These are phyloP conservation scores for Eremothecium cymbalariae DNA, from an alignment of 1,139 yeast genomes.

Conservation along the genomic window DNA sequence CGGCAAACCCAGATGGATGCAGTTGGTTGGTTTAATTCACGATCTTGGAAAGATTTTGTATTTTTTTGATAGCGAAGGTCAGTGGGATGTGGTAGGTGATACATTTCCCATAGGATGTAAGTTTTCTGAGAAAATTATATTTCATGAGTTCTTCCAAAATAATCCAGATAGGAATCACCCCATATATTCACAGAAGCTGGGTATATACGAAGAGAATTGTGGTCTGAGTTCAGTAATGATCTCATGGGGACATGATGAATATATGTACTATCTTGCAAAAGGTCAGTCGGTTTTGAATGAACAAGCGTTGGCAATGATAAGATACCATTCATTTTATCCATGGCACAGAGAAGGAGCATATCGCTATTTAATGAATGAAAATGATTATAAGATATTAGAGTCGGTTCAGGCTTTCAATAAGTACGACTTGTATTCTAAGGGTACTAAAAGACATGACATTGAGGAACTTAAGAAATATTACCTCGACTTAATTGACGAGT, in stretches of 20 bases:
- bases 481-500: slow-evolving; percentile 56
- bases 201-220: slow-evolving; percentile 56
- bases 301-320: slow-evolving; percentile 64
- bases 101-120: slow-evolving; percentile 71
- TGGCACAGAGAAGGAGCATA: slow-evolving; percentile 71
- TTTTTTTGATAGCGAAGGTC: slow-evolving; percentile 64
- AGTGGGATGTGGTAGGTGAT: slow-evolving; percentile 81
- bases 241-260: slow-evolving; percentile 77
- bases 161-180: slow-evolving; percentile 61
- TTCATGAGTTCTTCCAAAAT: slow-evolving; percentile 48
- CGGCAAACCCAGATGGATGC: slow-evolving; percentile 68
- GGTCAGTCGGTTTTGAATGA: slow-evolving; percentile 54
- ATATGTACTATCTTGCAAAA: slow-evolving; percentile 66
- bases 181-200: slow-evolving; percentile 56
- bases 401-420: slow-evolving; percentile 62
- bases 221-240: slow-evolving; percentile 65
- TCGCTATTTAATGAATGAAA: slow-evolving; percentile 54
- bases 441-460: slow-evolving; percentile 40
- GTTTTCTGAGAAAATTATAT: slow-evolving; percentile 52
- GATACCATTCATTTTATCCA: slow-evolving; percentile 70
- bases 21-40: slow-evolving; percentile 62
- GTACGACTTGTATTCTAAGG: slow-evolving; percentile 61
- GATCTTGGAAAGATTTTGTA: slow-evolving; percentile 63
- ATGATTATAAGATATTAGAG: slow-evolving; percentile 52
- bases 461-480: slow-evolving; percentile 51